Evolutionary conservation across 2,329 filamentous ascomycete genomes (phyloP).

Genomic region (Fusarium sp.): DNA sequence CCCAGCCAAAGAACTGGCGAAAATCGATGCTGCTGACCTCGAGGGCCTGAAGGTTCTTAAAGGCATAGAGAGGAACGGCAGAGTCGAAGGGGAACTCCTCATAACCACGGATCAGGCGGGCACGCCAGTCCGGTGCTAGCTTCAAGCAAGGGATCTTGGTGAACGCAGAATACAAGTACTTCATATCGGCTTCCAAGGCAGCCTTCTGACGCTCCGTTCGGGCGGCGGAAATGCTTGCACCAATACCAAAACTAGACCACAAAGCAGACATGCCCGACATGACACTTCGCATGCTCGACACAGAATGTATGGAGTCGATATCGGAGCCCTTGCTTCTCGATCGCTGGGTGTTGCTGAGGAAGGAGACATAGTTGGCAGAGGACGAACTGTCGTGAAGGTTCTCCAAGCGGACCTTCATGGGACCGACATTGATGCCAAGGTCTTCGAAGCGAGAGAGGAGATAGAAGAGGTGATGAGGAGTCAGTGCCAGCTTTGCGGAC

Average conservation of each 20-base stretch:
- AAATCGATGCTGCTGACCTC: constrained; percentile 98
- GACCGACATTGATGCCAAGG: constrained; percentile 88
- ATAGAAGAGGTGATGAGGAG: constrained; percentile 97
- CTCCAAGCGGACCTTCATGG: constrained; percentile 96
- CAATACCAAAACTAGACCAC: constrained; percentile 90
- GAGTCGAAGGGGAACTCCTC: constrained; percentile 99
- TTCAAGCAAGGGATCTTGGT: constrained; percentile 96
- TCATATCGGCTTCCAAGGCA: constrained; percentile 87
- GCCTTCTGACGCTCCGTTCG: constrained; percentile 93
- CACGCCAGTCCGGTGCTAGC: constrained; percentile 92
- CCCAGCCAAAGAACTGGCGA: constrained; percentile 97
- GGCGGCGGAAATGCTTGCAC: constrained; percentile 83
- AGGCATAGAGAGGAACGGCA: constrained; percentile 94
- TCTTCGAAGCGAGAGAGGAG: constrained; percentile 96
- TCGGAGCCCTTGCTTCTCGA: constrained; percentile 86
- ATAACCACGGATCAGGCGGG: constrained; percentile 90
- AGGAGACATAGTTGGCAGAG: constrained; percentile 95
- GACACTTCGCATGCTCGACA: constrained; percentile 96
- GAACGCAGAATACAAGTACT: constrained; percentile 97
- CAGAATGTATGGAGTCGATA: constrained; percentile 92
- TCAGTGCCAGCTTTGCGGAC: constrained; percentile 91
- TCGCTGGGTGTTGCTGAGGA: constrained; percentile 84
- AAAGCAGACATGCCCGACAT: constrained; percentile 97
- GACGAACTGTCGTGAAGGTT: constrained; percentile 92
- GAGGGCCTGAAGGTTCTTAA: constrained; percentile 95